A percentile compares a stretch with the other conserved stretches of the same genome.
Conservation (phyloP, 2,329 filamentous ascomycete genomes). For the Trichoderma atrobrunneum region DNA sequence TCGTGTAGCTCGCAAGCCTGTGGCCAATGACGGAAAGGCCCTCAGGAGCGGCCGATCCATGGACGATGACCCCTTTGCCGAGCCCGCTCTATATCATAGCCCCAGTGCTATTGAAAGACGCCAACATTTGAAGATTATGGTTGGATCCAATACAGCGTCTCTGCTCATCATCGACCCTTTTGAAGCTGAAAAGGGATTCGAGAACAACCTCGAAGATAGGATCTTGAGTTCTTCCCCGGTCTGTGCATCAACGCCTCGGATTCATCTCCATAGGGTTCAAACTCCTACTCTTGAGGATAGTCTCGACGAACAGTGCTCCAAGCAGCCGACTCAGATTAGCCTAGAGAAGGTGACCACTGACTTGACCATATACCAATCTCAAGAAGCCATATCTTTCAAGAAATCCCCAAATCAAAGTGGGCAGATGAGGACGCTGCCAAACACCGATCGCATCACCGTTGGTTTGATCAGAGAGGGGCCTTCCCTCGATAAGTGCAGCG, state of each 20-base stretch:
- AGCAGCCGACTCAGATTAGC: neutral
- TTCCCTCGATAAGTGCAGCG: neutral
- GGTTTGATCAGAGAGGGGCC: neutral
- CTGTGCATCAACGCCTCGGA: constrained; percentile 40
- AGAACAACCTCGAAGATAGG: constrained; percentile 38
- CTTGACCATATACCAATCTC: constrained; percentile 11
- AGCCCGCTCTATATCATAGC: constrained; percentile 6
- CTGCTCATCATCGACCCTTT: constrained; percentile 29
- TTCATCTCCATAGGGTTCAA: constrained; percentile 24
- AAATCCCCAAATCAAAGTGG: neutral
- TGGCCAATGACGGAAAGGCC: constrained; percentile 30
- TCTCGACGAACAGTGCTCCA: neutral
- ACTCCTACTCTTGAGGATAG: constrained; percentile 10
- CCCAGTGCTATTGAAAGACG: neutral
- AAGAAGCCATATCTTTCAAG: neutral
- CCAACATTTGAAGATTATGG: neutral
- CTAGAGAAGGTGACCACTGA: constrained; percentile 13
- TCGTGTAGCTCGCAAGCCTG: constrained; percentile 29
- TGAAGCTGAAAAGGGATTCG: constrained; percentile 38
- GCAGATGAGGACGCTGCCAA: neutral
- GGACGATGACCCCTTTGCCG: constrained; percentile 35
- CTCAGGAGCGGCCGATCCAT: constrained; percentile 27
- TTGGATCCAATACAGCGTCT: neutral
- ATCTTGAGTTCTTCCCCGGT: constrained; percentile 36
- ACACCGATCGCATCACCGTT: neutral